Evolutionary conservation across 2,329 filamentous ascomycete species (phyloP), one percentile per base, ranked within the genome.

Genomic region (Thelonectria blattea): DNA sequence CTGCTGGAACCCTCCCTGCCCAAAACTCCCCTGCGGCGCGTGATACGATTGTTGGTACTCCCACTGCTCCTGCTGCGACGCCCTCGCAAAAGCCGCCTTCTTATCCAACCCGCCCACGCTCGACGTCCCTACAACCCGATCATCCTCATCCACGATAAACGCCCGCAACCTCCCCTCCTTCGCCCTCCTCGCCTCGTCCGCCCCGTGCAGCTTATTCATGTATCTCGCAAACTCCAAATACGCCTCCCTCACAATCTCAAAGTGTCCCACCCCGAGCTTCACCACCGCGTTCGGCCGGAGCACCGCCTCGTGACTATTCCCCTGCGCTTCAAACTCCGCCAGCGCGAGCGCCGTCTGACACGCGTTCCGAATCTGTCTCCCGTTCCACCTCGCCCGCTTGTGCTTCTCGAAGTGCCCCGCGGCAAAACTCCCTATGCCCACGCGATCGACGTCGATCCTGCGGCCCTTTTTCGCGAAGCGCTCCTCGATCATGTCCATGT

Each of bases 341-440:
- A 58, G 55, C 4, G 59, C 54, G 12, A 61, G 24, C 3, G 55
- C 59, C 8, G 59, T 64, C 30, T 61, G 58, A 17, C 62, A 66
- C 2, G 63, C 63, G 18, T 66, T 66, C 12, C 58, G 60, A n/a
- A 66, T 63, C 48, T 66, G 64, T 17, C 63, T 52, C 10, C 63
- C 61, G 20, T 65, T 65, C 63, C 69, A 80, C 88, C 32, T 73
- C 10, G 41, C 32, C 5, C 47, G 20, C 24, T 30, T 48, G 50
- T 43, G 18, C 8, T 45, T 9, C 2, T 18, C 15, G 10, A 30
- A 49, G 37, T 46, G 37, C 6, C 45, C 5, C 5, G 32, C 15
- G 0, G 51, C 37, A 27, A 43, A 54, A 34, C 17, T 43, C 10
- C 14, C 32, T 3, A 41, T 56, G 14, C 49, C 42, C 5, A 30